phyloP scores from a whole-genome alignment of 768 basidiomycete species.

The Daedaleopsis nitida region DNA sequence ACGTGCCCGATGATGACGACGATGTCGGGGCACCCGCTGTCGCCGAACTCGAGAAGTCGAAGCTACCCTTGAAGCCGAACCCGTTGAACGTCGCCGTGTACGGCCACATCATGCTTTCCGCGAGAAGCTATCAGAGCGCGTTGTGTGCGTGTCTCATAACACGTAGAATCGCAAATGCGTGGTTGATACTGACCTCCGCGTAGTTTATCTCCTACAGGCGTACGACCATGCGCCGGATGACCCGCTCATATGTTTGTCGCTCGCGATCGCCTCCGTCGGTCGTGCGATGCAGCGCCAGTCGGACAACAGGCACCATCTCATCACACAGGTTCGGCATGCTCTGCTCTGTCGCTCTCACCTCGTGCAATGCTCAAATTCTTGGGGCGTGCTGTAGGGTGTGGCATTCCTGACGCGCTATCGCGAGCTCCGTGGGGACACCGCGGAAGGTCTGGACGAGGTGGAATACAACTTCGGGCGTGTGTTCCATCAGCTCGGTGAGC shows the following conservation, averaged over 20 bases:
- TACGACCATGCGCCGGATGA: conserved; percentile 84
- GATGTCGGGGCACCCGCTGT: conserved; percentile 24
- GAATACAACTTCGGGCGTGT: conserved; percentile 92
- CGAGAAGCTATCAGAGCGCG: conserved; percentile 88
- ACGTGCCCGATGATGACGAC: conserved; percentile 45
- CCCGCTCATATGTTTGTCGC: conserved; percentile 79
- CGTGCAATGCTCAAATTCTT: not conserved
- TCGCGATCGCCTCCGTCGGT: conserved; percentile 85
- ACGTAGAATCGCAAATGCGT: not conserved
- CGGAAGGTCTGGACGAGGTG: conserved; percentile 64
- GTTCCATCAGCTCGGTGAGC: conserved; percentile 89
- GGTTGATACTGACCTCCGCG: not conserved
- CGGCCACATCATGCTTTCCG: conserved; percentile 80
- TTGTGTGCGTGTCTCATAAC: conserved; percentile 63
- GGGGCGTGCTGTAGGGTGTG: conserved; percentile 57
- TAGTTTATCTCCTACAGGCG: conserved; percentile 89
- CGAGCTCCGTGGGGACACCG: conserved; percentile 49
- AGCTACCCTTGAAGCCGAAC: conserved; percentile 68
- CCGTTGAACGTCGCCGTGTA: conserved; percentile 74
- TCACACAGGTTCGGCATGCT: conserved; percentile 58
- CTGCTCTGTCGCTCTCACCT: not conserved
- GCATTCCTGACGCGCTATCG: conserved; percentile 86
- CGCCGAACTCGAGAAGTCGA: conserved; percentile 30
- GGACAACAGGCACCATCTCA: conserved; percentile 90
- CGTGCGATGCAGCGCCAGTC: conserved; percentile 92